Evolutionary conservation across 768 basidiomycete species (phyloP).

Genomic region (Flagelloscypha sp.): DNA sequence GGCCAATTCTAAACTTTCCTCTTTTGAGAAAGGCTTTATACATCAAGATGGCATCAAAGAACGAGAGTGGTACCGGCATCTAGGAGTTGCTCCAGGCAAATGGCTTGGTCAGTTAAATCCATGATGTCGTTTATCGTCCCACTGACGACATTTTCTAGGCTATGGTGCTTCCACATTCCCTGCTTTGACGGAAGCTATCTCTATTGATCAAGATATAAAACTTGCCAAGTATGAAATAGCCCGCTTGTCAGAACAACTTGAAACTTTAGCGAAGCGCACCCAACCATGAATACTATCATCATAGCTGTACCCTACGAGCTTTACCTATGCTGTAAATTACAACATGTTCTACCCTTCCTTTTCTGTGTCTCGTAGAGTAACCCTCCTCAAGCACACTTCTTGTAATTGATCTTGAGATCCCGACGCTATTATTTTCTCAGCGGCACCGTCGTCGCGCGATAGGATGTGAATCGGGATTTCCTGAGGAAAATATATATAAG

Average conservation of each 20-base stretch:
- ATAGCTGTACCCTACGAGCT: no score
- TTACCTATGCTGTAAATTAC: no score
- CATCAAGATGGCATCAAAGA: conserved; percentile 68
- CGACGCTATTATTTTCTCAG: no score
- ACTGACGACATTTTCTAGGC: conserved; percentile 29
- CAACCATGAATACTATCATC: conserved; percentile 4
- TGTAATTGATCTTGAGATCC: no score
- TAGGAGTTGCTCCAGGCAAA: conserved; percentile 82
- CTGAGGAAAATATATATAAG: no score
- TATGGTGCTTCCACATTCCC: conserved; percentile 84
- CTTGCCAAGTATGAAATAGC: conserved; percentile 52
- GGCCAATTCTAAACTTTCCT: conserved; percentile 58
- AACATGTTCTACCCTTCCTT: no score
- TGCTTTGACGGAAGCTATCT: conserved; percentile 68
- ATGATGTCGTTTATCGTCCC: background rate
- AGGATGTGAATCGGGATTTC: no score
- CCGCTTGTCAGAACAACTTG: conserved; percentile 47
- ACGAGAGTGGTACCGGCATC: conserved; percentile 80
- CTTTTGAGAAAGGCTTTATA: conserved; percentile 78
- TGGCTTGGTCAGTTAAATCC: conserved; percentile 54
- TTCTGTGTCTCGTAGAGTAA: no score
- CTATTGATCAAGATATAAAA: conserved; percentile 55
- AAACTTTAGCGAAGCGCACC: conserved; percentile 38
- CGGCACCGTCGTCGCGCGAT: no score
- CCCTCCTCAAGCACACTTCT: no score